These are phyloP conservation scores for Apiospora arundinis DNA, from an alignment of 2,329 filamentous ascomycete genomes.

Conservation along the genomic window DNA sequence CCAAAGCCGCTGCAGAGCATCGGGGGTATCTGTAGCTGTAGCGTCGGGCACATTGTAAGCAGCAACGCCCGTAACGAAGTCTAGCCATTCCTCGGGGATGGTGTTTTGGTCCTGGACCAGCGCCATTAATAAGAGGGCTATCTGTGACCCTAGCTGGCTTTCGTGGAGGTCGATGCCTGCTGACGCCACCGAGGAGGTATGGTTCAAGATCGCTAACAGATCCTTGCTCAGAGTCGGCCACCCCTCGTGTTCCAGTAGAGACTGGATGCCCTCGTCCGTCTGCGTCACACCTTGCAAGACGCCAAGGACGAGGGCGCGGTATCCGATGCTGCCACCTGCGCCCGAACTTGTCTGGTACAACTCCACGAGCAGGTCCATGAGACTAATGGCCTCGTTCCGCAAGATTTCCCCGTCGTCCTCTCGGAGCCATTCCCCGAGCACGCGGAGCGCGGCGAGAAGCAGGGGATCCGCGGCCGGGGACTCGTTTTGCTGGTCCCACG, in stretches of 20 bases:
- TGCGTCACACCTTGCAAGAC: slow-evolving; percentile 64
- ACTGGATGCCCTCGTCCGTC: slow-evolving; percentile 52
- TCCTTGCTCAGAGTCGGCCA: slow-evolving; percentile 62
- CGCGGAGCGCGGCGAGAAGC: slow-evolving; percentile 62
- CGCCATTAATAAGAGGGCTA: slow-evolving; percentile 60
- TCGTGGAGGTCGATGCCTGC: slow-evolving; percentile 29
- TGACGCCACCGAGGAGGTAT: slow-evolving; percentile 31
- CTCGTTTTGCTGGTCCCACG: slow-evolving; percentile 64
- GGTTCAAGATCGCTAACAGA: slow-evolving; percentile 51
- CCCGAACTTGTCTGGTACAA: slow-evolving; percentile 55
- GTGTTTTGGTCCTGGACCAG: slow-evolving; percentile 55
- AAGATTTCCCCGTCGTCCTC: slow-evolving; percentile 70
- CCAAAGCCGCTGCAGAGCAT: slow-evolving; percentile 57
- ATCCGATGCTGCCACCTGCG: slow-evolving; percentile 50
- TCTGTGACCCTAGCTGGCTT: slow-evolving; percentile 56
- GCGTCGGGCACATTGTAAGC: slow-evolving; percentile 51
- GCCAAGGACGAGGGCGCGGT: slow-evolving; percentile 62
- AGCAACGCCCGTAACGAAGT: slow-evolving; percentile 57
- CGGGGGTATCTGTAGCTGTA: slow-evolving; percentile 27
- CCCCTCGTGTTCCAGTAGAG: slow-evolving; percentile 57
- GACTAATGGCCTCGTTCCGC: slow-evolving; percentile 60
- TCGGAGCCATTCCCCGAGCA: slow-evolving; percentile 70
- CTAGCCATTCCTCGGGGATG: slow-evolving; percentile 63
- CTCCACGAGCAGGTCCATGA: slow-evolving; percentile 69
- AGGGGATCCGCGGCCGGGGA: slow-evolving; percentile 61